Base-by-base conservation (phyloP, 495 filamentous ascomycete genomes). In the Cercophora sp. region DNA sequence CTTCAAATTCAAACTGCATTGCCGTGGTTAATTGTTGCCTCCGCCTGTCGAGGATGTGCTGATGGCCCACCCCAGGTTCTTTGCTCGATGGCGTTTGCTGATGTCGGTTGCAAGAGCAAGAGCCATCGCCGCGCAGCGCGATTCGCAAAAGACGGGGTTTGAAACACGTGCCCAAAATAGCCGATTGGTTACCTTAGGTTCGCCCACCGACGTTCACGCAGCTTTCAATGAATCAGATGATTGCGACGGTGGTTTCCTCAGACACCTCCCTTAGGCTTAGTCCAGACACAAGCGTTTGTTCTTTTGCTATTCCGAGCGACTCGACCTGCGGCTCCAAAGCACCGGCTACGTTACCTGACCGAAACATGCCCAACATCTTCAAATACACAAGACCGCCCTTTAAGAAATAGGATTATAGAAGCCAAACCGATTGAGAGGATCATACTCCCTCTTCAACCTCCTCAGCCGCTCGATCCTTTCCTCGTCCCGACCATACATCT, bases 401-500 rank as follows among this genome's bases (percentile, higher is more conserved):
- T 46, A 46, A 3, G 6, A 4, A 55, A 65, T 35, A 63, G 72
- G 47, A 57, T 65, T 60, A 71, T 78, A 45, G 63, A 77, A 32
- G 66, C 71, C 58, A 73, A 81, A 59, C 49, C 55, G 37, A 52
- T 68, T 61, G 5, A 62, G 32, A 1, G 71, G 76, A 57, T 78
- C 76, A 41, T 68, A 77, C 51, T 56, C 50, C 26, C 45, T 50
- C 60, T 76, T 78, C 16, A 76, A 51, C 11, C 51, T 51, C 47
- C 52, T 65, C 54, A 78, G 54, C 47, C 58, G 67, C 44, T 63
- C 59, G 41, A 73, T 44, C 24, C 76, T 56, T 74, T 70, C 73
- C 13, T 56, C 26, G 22, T 78, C 75, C 57, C 70, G 73, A 9
- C 77, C 74, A 58, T 79, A 79, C 39, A 70, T 37, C 2, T 56